Evolutionary conservation across 2,329 filamentous ascomycete species (phyloP).

Genomic region (Raffaelea ambrosiae): DNA sequence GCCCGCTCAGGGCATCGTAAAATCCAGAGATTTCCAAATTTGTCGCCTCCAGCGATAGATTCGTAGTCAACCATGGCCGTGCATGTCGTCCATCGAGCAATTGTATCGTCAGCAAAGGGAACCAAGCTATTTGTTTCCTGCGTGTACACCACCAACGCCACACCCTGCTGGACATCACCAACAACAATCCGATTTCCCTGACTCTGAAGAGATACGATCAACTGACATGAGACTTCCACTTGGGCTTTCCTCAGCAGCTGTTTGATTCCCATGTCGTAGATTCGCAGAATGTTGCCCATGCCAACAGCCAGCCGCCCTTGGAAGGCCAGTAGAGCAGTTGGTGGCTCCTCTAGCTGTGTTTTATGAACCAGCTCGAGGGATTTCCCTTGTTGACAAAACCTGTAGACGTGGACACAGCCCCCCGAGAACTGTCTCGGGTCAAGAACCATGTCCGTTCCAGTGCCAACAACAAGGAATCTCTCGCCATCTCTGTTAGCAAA

Average conservation of each 20-base stretch:
- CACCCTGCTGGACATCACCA: conserved; percentile 83
- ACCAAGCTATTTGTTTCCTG: conserved; percentile 84
- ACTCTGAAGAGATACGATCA: conserved; percentile 83
- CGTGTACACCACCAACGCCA: conserved; percentile 92
- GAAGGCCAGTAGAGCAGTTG: conserved; percentile 81
- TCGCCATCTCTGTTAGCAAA: conserved; percentile 88
- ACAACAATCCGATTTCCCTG: conserved; percentile 88
- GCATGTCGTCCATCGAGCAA: conserved; percentile 84
- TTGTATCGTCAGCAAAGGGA: conserved; percentile 86
- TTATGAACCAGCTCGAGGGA: conserved; percentile 94
- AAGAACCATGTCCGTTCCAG: conserved; percentile 79
- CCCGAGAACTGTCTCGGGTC: conserved; percentile 66
- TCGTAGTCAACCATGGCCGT: conserved; percentile 97
- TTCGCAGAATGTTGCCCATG: conserved; percentile 69
- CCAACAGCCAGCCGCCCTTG: conserved; percentile 86
- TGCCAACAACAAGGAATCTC: conserved; percentile 86
- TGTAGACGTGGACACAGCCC: conserved; percentile 88
- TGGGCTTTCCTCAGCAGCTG: conserved; percentile 90
- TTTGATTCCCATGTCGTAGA: conserved; percentile 90
- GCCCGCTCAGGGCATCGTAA: conserved; percentile 79
- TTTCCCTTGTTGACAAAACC: conserved; percentile 75
- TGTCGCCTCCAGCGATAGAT: conserved; percentile 88
- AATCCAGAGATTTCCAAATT: conserved; percentile 95
- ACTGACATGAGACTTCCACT: conserved; percentile 58
- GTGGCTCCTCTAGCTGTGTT: conserved; percentile 82